Evolutionary conservation across 768 basidiomycete genomes (phyloP).

Genomic region (Clavaria fumosa): DNA sequence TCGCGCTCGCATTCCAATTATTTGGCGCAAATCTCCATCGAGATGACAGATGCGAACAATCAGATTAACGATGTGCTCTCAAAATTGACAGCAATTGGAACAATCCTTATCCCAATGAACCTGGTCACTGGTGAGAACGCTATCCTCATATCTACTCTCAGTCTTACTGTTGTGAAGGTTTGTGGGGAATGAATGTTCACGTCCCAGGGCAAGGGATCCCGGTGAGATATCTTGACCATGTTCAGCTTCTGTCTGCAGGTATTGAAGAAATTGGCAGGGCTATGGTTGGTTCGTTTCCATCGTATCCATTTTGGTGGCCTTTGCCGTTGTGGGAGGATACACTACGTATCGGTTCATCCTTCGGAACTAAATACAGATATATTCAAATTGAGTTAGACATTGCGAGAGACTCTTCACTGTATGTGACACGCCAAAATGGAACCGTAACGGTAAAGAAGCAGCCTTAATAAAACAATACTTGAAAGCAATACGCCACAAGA

Average conservation of each 20-base stretch:
- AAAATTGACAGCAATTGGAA: slow-evolving; percentile 94
- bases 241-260: slow-evolving; percentile 15
- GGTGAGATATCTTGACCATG: slow-evolving; percentile 19
- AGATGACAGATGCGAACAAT: slow-evolving; percentile 99
- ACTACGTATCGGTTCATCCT: slow-evolving; percentile 19
- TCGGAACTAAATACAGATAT: slow-evolving; percentile 60
- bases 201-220: slow-evolving; percentile 70
- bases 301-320: slow-evolving; percentile 60
- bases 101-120: slow-evolving; percentile 94
- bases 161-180: slow-evolving; percentile 26
- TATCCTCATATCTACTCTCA: not conserved
- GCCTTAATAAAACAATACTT: too few relatives aligned
- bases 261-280: too few relatives aligned
- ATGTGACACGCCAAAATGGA: too few relatives aligned
- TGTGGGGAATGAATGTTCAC: slow-evolving; percentile 99
- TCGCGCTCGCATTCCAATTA: slow-evolving; percentile 99
- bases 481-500: too few relatives aligned
- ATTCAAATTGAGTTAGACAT: too few relatives aligned
- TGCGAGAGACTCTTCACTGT: too few relatives aligned
- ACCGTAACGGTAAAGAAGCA: too few relatives aligned
- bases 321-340: slow-evolving; percentile 72
- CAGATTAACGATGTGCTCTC: slow-evolving; percentile 98
- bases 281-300: slow-evolving; percentile 84
- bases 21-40: slow-evolving; percentile 97
- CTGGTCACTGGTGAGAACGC: slow-evolving; percentile 63